These are phyloP conservation scores for Hanseniaspora meyeri DNA, from an alignment of 805 yeast genomes.

Conservation along the genomic window DNA sequence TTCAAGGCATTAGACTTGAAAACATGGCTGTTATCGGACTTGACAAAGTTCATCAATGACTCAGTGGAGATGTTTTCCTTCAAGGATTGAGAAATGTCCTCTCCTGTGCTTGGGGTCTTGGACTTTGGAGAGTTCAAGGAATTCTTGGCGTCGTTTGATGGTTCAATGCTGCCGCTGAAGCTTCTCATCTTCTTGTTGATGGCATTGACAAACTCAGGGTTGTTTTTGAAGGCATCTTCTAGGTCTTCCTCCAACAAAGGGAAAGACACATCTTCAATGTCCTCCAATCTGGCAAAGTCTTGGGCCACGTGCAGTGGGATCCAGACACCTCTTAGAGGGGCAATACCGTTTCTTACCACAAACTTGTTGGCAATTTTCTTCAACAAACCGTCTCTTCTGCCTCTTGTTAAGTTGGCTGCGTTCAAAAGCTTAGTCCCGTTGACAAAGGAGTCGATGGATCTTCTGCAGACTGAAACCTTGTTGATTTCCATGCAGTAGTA, in stretches of 20 bases:
- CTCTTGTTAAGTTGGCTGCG: slow-evolving; percentile 80
- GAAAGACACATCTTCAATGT: slow-evolving; percentile 52
- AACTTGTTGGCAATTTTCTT: slow-evolving; percentile 66
- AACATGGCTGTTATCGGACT: background rate
- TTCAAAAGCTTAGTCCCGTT: slow-evolving; percentile 74
- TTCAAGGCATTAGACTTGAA: background rate
- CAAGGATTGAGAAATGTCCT: background rate
- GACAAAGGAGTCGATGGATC: slow-evolving; percentile 77
- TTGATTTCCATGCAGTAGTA: slow-evolving; percentile 80
- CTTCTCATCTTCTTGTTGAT: background rate
- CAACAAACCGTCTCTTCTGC: slow-evolving; percentile 72
- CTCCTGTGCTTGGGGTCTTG: background rate
- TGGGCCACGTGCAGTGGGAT: slow-evolving; percentile 74
- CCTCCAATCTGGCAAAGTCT: slow-evolving; percentile 70
- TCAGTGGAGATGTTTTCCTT: background rate
- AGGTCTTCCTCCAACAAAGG: slow-evolving; percentile 67
- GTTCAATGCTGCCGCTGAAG: background rate
- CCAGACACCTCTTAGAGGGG: slow-evolving; percentile 86
- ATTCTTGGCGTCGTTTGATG: background rate
- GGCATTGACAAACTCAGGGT: slow-evolving; percentile 17
- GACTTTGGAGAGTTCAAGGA: background rate
- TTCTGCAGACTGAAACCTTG: slow-evolving; percentile 65
- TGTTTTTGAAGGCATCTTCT: slow-evolving; percentile 34
- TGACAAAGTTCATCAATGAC: background rate
- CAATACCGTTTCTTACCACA: slow-evolving; percentile 75